These are phyloP conservation scores for Mucor sp. DNA, from an alignment of 371 early-diverging fungal genomes.

Conservation along the genomic window DNA sequence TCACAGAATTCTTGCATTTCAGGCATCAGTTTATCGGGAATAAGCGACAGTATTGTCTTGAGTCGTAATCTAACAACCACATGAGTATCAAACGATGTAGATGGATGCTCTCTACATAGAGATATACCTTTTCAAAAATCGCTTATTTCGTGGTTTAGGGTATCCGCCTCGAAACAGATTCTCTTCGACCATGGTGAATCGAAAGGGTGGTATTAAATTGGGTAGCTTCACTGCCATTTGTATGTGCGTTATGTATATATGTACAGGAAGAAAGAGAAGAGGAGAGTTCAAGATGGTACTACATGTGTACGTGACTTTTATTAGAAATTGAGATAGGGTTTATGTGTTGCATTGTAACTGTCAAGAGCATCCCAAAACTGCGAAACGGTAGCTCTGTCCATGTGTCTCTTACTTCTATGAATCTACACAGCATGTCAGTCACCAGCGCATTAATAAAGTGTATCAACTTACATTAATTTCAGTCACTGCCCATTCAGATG, in stretches of 20 bases:
- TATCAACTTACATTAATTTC: constrained; percentile 61
- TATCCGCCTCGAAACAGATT: constrained; percentile 86
- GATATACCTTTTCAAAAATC: constrained; percentile 74
- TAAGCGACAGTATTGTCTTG: constrained; percentile 83
- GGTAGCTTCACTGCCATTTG: constrained; percentile 34
- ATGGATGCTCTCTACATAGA: neutral
- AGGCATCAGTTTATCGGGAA: constrained; percentile 73
- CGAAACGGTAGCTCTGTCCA: constrained; percentile 73
- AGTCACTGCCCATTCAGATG: constrained; percentile 74
- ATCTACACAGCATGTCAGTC: constrained; percentile 43
- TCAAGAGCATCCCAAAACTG: constrained; percentile 82
- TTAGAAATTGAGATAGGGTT: constrained; percentile 57
- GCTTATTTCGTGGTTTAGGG: constrained; percentile 81
- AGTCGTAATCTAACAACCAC: constrained; percentile 60
- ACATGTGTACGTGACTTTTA: neutral
- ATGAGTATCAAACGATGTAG: too few relatives aligned
- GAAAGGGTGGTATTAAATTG: constrained; percentile 81
- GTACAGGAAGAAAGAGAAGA: too few relatives aligned
- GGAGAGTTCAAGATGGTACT: neutral
- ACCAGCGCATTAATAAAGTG: too few relatives aligned
- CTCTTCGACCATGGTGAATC: constrained; percentile 82
- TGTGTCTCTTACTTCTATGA: constrained; percentile 73
- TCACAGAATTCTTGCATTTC: constrained; percentile 69
- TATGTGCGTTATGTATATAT: too few relatives aligned
- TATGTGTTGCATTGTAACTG: constrained; percentile 60